phyloP scores from a whole-genome alignment of 257 asterid species.

The Nicotiana sylvestris region DNA sequence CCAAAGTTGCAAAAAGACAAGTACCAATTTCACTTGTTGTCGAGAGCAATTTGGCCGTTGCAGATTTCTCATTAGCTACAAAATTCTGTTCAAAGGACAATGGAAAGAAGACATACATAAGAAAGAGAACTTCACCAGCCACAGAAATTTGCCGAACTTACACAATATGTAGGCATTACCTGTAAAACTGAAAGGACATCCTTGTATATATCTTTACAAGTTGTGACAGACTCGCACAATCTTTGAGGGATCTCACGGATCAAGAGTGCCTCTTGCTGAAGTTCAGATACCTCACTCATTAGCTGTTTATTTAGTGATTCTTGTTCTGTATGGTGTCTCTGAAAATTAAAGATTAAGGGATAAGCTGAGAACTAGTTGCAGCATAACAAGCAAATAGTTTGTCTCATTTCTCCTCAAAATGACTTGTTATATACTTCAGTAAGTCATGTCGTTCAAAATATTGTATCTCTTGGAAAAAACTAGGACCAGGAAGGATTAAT shows the following conservation, averaged over 20 bases:
- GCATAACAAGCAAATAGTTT: not conserved
- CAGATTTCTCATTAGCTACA: slow-evolving; percentile 54
- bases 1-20: slow-evolving; percentile 61
- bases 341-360: slow-evolving; percentile 26
- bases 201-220: slow-evolving; percentile 54
- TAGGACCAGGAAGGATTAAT: not conserved
- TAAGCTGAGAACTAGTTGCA: not conserved
- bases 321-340: slow-evolving; percentile 57
- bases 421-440: not conserved
- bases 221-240: slow-evolving; percentile 47
- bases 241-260: slow-evolving; percentile 50
- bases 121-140: not conserved
- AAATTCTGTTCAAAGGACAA: slow-evolving; percentile 38
- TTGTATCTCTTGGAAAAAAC: not conserved
- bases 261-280: slow-evolving; percentile 50
- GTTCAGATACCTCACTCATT: slow-evolving; percentile 47
- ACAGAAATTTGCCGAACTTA: slow-evolving; percentile 10
- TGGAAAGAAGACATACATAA: not conserved
- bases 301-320: slow-evolving; percentile 46
- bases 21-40: slow-evolving; percentile 63
- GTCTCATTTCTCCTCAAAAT: not conserved
- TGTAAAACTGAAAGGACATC: slow-evolving; percentile 53
- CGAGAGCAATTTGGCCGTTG: slow-evolving; percentile 51
- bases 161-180: slow-evolving; percentile 34
- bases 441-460: not conserved